Conservation (phyloP, 495 filamentous ascomycete genomes). For the Recurvomyces mirabilis region DNA sequence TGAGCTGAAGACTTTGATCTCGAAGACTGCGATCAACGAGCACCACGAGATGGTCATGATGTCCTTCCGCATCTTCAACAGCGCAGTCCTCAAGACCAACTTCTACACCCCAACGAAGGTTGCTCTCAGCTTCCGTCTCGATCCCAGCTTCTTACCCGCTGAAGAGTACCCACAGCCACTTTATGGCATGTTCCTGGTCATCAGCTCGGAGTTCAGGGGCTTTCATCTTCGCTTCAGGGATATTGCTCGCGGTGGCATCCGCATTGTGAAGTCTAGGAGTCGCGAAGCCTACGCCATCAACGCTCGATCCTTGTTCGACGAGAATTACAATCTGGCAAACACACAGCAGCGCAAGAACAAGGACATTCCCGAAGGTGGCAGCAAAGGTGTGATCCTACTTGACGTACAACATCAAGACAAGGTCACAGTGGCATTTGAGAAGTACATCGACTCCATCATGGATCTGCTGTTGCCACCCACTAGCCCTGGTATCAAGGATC, state of each 20-base stretch:
- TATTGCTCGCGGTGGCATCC: constrained; percentile 92
- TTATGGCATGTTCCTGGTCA: constrained; percentile 97
- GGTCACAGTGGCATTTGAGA: constrained; percentile 83
- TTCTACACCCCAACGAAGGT: constrained; percentile 99
- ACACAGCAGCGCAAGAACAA: constrained; percentile 99
- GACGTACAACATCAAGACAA: constrained; percentile 92
- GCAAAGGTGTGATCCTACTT: constrained; percentile 93
- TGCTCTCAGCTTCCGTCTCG: constrained; percentile 87
- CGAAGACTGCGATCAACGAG: constrained; percentile 73
- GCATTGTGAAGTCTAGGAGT: constrained; percentile 95
- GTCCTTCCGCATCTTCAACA: constrained; percentile 93
- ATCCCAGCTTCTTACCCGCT: constrained; percentile 77
- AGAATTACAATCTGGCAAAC: constrained; percentile 96
- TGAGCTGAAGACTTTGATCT: constrained; percentile 70
- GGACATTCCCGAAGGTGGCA: constrained; percentile 97
- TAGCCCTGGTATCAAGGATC: constrained; percentile 96
- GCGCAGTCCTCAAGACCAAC: constrained; percentile 86
- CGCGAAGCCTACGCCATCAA: constrained; percentile 94
- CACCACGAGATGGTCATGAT: constrained; percentile 97
- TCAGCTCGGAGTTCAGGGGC: constrained; percentile 89
- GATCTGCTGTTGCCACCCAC: constrained; percentile 81
- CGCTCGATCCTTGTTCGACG: constrained; percentile 87
- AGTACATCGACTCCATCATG: constrained; percentile 97
- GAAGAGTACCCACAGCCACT: constrained; percentile 88
- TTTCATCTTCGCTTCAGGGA: constrained; percentile 98